phyloP scores from a whole-genome alignment of 441 rosid genomes.

The Lepidium campestre region DNA sequence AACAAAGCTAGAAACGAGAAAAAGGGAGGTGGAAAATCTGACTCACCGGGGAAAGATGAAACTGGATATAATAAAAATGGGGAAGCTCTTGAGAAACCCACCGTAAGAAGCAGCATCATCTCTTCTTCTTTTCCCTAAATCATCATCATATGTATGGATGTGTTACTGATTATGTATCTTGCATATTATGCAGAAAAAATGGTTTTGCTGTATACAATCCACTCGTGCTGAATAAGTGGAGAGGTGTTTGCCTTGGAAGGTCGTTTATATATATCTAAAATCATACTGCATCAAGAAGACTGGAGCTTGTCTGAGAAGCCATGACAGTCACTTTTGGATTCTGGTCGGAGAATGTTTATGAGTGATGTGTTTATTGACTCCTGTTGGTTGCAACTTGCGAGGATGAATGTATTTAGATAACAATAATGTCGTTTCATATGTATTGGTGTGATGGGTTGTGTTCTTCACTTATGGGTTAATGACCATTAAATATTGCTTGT shows the following conservation, averaged over 20 bases:
- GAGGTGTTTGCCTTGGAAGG: constrained; percentile 27
- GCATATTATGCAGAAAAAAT: constrained; percentile 47
- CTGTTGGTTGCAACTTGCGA: constrained; percentile 4
- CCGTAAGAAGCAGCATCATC: constrained; percentile 56
- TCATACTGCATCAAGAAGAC: constrained; percentile 25
- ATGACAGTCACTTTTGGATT: constrained; percentile 26
- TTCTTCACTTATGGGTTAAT: constrained; percentile 10
- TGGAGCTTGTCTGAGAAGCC: constrained; percentile 34
- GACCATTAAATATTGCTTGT: neutral
- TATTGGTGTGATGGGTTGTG: constrained; percentile 12
- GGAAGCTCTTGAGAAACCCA: constrained; percentile 51
- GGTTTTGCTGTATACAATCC: constrained; percentile 63
- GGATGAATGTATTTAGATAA: constrained; percentile 22
- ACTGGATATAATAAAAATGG: constrained; percentile 30
- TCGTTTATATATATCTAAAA: constrained; percentile 11
- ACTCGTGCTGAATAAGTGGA: constrained; percentile 31
- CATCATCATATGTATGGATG: neutral
- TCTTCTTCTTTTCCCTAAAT: neutral
- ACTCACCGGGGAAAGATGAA: constrained; percentile 48
- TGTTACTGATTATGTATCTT: constrained; percentile 6
- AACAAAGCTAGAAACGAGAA: constrained; percentile 92
- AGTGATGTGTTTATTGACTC: constrained; percentile 19
- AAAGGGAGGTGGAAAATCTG: constrained; percentile 59
- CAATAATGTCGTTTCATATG: neutral
- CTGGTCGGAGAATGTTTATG: constrained; percentile 13